Percentiles rank a stretch among this genome's conserved stretches.
phyloP scores from a whole-genome alignment of 1,284 basidiomycete genomes.

The Sporisorium exsertum region DNA sequence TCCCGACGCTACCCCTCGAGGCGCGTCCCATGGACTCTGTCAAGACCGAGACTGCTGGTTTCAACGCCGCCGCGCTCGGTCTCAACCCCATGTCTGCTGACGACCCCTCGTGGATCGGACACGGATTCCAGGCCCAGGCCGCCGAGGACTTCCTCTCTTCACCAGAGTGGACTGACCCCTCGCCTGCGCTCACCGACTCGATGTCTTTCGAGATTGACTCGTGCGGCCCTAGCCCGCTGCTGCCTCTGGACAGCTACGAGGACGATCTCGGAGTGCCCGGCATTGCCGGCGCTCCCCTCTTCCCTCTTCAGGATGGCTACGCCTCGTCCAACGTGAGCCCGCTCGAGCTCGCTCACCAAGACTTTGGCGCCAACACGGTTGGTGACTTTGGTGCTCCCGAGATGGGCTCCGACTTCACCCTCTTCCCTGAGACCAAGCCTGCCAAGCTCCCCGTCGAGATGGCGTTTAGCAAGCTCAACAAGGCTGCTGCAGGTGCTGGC shows the following conservation, averaged over 20 bases:
- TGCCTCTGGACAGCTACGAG: conserved; percentile 57
- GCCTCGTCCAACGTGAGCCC: conserved; percentile 55
- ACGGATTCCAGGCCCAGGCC: conserved; percentile 53
- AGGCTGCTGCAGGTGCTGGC: conserved; percentile 27
- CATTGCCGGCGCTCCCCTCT: conserved; percentile 55
- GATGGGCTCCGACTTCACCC: conserved; percentile 51
- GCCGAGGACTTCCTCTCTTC: conserved; percentile 60
- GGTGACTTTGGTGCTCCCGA: conserved; percentile 51
- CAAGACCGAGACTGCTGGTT: conserved; percentile 34
- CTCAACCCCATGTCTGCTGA: conserved; percentile 58
- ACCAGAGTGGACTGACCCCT: conserved; percentile 63
- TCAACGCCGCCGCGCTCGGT: conserved; percentile 50
- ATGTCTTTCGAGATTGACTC: conserved; percentile 63
- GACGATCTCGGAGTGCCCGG: conserved; percentile 56
- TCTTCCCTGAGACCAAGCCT: conserved; percentile 49
- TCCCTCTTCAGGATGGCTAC: conserved; percentile 42
- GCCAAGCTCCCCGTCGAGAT: conserved; percentile 45
- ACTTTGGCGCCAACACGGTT: conserved; percentile 32
- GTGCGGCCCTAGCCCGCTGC: conserved; percentile 62
- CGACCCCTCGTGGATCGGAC: conserved; percentile 57
- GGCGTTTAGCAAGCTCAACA: conserved; percentile 57
- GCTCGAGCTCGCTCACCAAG: conserved; percentile 35
- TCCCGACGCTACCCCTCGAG: conserved; percentile 39
- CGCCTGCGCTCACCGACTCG: conserved; percentile 61
- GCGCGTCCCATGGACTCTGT: conserved; percentile 34